A percentile compares a stretch with the other conserved stretches of the same genome.
Conservation (phyloP, 495 filamentous ascomycete genomes). For the Penicillium paxilli region DNA sequence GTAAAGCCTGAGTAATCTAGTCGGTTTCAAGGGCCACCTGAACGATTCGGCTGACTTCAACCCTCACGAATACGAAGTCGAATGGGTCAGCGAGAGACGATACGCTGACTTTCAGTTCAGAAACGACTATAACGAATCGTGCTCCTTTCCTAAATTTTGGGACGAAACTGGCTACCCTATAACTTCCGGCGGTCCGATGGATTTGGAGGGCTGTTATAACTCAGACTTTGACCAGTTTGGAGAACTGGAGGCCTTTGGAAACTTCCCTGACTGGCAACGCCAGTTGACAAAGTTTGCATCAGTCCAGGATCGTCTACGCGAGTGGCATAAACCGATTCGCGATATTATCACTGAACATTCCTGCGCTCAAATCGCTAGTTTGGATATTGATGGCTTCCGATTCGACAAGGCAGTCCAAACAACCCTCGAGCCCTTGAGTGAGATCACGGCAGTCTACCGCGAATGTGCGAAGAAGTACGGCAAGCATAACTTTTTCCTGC, state of each 20-base stretch:
- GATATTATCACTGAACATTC: slow-evolving; percentile 32
- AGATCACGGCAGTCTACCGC: slow-evolving; percentile 40
- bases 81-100: slow-evolving; percentile 39
- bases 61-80: slow-evolving; percentile 40
- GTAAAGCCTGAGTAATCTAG: slow-evolving; percentile 43
- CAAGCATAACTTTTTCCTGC: slow-evolving; percentile 51
- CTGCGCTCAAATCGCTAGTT: slow-evolving; percentile 40
- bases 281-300: slow-evolving; percentile 42
- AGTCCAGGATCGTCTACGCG: slow-evolving; percentile 43
- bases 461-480: slow-evolving; percentile 39
- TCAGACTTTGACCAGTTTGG: slow-evolving; percentile 47
- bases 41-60: slow-evolving; percentile 44
- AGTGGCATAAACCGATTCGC: slow-evolving; percentile 38
- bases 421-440: slow-evolving; percentile 45
- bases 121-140: slow-evolving; percentile 32
- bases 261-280: slow-evolving; percentile 42
- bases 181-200: slow-evolving; percentile 22
- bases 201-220: slow-evolving; percentile 35
- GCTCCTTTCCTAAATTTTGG: slow-evolving; percentile 39
- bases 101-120: slow-evolving; percentile 42
- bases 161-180: slow-evolving; percentile 40
- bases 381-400: slow-evolving; percentile 51
- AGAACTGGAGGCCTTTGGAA: slow-evolving; percentile 43
- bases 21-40: slow-evolving; percentile 46
- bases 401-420: slow-evolving; percentile 51